Conservation (phyloP, 148 eudicot genomes). For the Cornus controversa region DNA sequence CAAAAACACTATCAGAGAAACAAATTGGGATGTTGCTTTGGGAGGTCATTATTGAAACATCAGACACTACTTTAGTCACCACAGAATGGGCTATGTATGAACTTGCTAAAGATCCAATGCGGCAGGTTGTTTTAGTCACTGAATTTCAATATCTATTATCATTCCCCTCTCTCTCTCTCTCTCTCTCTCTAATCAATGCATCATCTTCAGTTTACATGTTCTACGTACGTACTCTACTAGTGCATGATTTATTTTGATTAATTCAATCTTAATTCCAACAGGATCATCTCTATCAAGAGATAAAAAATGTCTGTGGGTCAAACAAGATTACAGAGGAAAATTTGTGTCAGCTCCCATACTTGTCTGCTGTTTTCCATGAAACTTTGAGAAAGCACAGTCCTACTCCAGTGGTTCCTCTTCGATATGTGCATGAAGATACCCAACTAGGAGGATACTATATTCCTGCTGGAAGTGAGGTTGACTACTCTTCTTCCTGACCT, state of each 20-base stretch:
- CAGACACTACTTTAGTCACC: slow-evolving; percentile 72
- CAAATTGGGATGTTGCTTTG: slow-evolving; percentile 71
- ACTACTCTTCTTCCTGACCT: background rate
- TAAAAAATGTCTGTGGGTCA: slow-evolving; percentile 60
- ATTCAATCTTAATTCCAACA: slow-evolving; percentile 14
- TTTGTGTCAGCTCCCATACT: slow-evolving; percentile 62
- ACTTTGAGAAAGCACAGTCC: slow-evolving; percentile 81
- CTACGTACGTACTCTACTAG: too few relatives aligned
- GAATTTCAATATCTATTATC: too few relatives aligned
- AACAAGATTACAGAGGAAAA: slow-evolving; percentile 65
- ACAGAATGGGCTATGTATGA: slow-evolving; percentile 94
- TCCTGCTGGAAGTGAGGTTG: slow-evolving; percentile 86
- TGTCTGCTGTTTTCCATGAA: slow-evolving; percentile 78
- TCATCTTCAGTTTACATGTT: background rate
- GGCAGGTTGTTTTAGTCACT: slow-evolving; percentile 48
- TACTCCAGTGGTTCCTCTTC: slow-evolving; percentile 62
- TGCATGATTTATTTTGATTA: background rate
- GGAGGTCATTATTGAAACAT: slow-evolving; percentile 80
- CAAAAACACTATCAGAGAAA: slow-evolving; percentile 46
- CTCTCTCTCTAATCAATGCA: background rate
- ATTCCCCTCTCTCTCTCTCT: too few relatives aligned
- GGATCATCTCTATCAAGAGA: slow-evolving; percentile 58
- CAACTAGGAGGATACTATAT: slow-evolving; percentile 71
- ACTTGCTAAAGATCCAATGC: slow-evolving; percentile 62
- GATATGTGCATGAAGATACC: slow-evolving; percentile 74